Conservation (phyloP, 306 rosid genomes). For the Vachellia collinsii region DNA sequence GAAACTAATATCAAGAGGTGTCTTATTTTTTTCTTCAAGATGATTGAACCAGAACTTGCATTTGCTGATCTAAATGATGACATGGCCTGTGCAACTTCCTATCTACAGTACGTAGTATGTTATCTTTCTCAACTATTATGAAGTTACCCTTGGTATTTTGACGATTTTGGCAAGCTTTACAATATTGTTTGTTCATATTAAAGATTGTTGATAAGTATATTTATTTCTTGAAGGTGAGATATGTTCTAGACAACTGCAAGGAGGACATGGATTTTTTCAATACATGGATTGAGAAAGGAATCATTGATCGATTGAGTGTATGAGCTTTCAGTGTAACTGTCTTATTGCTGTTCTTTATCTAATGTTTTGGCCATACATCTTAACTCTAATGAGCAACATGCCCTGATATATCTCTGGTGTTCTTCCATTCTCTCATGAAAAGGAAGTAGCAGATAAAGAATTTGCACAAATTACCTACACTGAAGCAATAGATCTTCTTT, state of each 20-base stretch:
- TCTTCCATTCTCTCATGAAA: constrained; percentile 42
- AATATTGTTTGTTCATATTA: constrained; percentile 17
- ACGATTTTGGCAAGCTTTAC: constrained; percentile 31
- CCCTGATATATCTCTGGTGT: constrained; percentile 12
- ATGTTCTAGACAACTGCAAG: constrained; percentile 85
- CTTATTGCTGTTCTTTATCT: constrained; percentile 34
- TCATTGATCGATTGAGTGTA: constrained; percentile 85
- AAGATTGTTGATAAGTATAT: constrained; percentile 14
- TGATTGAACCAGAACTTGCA: constrained; percentile 98
- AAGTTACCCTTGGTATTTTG: constrained; percentile 26
- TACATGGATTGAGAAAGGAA: constrained; percentile 93
- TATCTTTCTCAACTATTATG: constrained; percentile 45
- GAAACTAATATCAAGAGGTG: constrained; percentile 21
- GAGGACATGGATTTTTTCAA: constrained; percentile 97
- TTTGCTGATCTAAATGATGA: constrained; percentile 96
- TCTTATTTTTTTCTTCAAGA: constrained; percentile 53
- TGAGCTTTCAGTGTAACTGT: constrained; percentile 60
- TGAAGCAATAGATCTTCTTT: constrained; percentile 83
- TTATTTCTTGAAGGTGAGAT: constrained; percentile 64
- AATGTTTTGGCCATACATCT: constrained; percentile 14
- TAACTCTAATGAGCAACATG: constrained; percentile 21
- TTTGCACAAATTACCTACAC: constrained; percentile 87
- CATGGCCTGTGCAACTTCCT: constrained; percentile 98
- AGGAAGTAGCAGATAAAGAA: constrained; percentile 80
- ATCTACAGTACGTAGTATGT: constrained; percentile 97